Conservation (phyloP, 257 asterid genomes). For the Ilex asprella region DNA sequence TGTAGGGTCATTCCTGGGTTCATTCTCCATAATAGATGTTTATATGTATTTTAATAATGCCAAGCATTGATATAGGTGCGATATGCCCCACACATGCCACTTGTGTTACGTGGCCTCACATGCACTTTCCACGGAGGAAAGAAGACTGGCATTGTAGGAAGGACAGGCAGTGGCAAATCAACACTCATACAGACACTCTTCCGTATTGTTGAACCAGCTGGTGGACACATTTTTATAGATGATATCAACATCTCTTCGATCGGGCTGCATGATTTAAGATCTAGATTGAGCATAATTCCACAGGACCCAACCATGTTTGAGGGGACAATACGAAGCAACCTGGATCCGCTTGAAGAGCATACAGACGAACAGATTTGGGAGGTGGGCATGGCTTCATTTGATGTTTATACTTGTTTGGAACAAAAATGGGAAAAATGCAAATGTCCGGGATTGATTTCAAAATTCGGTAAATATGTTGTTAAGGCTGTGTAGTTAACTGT, state of each 20-base stretch:
- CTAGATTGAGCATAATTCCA: constrained; percentile 84
- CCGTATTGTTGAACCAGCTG: constrained; percentile 76
- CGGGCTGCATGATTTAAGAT: constrained; percentile 79
- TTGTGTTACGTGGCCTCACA: constrained; percentile 72
- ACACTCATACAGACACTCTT: constrained; percentile 90
- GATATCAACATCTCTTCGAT: constrained; percentile 50
- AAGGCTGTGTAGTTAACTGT: too few relatives aligned
- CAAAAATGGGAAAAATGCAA: too few relatives aligned
- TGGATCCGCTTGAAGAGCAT: constrained; percentile 86
- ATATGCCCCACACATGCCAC: constrained; percentile 89
- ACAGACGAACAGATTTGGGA: constrained; percentile 90
- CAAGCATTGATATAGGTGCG: constrained; percentile 42
- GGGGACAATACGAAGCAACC: constrained; percentile 74
- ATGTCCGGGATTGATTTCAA: too few relatives aligned
- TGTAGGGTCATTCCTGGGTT: not conserved
- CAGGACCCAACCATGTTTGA: constrained; percentile 99
- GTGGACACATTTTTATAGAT: constrained; percentile 63
- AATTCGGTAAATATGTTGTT: too few relatives aligned
- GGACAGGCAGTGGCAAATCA: constrained; percentile 97
- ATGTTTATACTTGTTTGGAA: too few relatives aligned
- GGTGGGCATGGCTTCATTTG: constrained; percentile 30
- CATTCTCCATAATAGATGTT: not conserved
- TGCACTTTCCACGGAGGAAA: constrained; percentile 79
- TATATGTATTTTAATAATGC: not conserved
- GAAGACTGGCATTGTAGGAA: constrained; percentile 85